Percentiles rank a stretch among this genome's conserved stretches.
These are phyloP conservation scores for Debaryomyces maramus DNA, from an alignment of 805 yeast genomes.

Conservation along the genomic window DNA sequence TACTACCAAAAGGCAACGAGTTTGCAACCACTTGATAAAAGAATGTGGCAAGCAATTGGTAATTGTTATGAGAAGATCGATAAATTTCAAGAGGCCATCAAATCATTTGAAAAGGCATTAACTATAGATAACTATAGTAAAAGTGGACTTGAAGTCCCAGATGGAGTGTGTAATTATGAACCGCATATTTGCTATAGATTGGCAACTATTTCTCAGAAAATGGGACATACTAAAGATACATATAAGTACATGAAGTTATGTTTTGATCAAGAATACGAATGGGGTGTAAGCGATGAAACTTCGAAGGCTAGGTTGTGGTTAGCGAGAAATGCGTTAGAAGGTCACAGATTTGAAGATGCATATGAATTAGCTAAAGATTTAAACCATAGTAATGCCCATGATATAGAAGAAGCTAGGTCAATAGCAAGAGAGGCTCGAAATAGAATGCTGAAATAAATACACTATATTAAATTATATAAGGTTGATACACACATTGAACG, in stretches of 20 bases:
- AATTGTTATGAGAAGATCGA: conserved; percentile 81
- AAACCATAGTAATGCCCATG: conserved; percentile 70
- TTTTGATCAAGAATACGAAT: conserved; percentile 60
- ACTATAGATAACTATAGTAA: conserved; percentile 43
- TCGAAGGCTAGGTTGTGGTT: conserved; percentile 85
- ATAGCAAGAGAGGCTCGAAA: conserved; percentile 77
- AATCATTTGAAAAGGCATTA: conserved; percentile 78
- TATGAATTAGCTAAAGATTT: conserved; percentile 71
- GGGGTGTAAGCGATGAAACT: conserved; percentile 70
- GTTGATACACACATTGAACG: too few relatives aligned
- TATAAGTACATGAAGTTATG: conserved; percentile 65
- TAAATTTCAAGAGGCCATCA: conserved; percentile 70
- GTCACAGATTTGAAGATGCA: conserved; percentile 63
- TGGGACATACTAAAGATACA: conserved; percentile 54
- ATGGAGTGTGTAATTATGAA: conserved; percentile 21
- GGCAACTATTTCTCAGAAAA: conserved; percentile 63
- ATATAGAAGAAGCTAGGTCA: conserved; percentile 84
- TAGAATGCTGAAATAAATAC: conserved; percentile 33
- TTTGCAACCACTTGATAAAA: conserved; percentile 80
- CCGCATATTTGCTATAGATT: conserved; percentile 61
- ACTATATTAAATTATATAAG: neutral
- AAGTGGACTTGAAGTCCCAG: conserved; percentile 10
- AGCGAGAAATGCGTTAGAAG: conserved; percentile 63
- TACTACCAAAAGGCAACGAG: conserved; percentile 91
- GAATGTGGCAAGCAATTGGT: conserved; percentile 97